Evolutionary conservation across 257 asterid genomes (phyloP), one percentile per base, ranked within the genome.

Genomic region (Ilex asprella): DNA sequence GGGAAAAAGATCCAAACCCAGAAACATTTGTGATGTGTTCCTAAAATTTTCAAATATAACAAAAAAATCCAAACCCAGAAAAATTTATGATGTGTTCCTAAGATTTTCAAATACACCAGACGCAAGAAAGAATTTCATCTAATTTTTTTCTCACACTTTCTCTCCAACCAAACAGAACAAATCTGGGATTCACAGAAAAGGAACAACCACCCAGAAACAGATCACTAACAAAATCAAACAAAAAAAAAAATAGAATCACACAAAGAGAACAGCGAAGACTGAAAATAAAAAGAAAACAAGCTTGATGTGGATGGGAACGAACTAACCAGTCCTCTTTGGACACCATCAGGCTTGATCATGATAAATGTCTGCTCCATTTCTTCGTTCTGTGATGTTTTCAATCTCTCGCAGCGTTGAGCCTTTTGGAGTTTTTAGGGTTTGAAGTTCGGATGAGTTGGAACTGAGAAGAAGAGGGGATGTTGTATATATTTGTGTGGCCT

Each of bases 341-440:
- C 97, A 31, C 99, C 99, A 67, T 93, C 99, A 31, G 99, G 99
- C 84, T 93, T 89, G 80, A 93, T 93, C 99, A 93, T 93, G 61
- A 93, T 85, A 81, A 93, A 93, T 9, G 99, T 89, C 67, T 85
- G 95, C 94, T 93, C 99, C 99, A 93, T 92, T 21, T 71, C 56
- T 53, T 57, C 6, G 55, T 8, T 5, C 2, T 7, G 27, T 16
- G 32, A 39, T 15, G 13, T 16, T 59, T 59, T 58, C n/a, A 14
- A 46, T 7, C n/a, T 46, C 15, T 35, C 41, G 8, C 41, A 35
- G 41, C 27, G 27, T 1, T 21, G 27, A 21, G 27, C 27, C 27
- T 21, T 21, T 21, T 21, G 27, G 27, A 21, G 27, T 21, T 21
- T 21, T 21, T 35, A 4, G 8, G 41, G 5, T 35, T 35, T 4